These are phyloP conservation scores for Mycena rebaudengoi DNA, from an alignment of 768 basidiomycete species.

Conservation along the genomic window DNA sequence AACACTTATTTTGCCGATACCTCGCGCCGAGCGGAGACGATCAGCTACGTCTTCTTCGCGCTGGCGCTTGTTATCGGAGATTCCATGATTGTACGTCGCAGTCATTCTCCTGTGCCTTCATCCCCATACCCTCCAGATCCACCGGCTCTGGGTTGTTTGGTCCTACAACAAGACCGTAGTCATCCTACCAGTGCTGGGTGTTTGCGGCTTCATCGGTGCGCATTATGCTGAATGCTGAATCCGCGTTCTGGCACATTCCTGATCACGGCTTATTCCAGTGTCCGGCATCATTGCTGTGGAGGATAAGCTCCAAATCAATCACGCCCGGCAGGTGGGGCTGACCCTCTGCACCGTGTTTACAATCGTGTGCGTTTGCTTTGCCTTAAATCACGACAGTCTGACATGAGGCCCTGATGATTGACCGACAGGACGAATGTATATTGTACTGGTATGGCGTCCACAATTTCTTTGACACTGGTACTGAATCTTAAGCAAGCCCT, in stretches of 20 bases:
- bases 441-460: neutral
- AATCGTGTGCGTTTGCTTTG: no score
- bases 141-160: slow-evolving; percentile 9
- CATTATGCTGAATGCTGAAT: neutral
- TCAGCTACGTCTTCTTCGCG: neutral
- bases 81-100: slow-evolving; percentile 4
- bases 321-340: no score
- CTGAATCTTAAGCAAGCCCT: neutral
- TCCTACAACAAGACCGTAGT: slow-evolving; percentile 1
- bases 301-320: no score
- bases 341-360: no score
- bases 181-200: neutral
- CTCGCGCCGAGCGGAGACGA: neutral
- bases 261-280: no score
- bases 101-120: neutral
- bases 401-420: no score
- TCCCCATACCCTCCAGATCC: neutral
- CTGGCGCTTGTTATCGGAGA: neutral
- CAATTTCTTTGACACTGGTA: neutral
- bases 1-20: neutral
- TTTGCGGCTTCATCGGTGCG: neutral
- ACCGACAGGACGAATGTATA: neutral
- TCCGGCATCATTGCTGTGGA: no score
- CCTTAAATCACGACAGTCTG: no score
- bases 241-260: no score